Evolutionary conservation across 768 basidiomycete genomes (phyloP).

Genomic region (Russula dissimulans): DNA sequence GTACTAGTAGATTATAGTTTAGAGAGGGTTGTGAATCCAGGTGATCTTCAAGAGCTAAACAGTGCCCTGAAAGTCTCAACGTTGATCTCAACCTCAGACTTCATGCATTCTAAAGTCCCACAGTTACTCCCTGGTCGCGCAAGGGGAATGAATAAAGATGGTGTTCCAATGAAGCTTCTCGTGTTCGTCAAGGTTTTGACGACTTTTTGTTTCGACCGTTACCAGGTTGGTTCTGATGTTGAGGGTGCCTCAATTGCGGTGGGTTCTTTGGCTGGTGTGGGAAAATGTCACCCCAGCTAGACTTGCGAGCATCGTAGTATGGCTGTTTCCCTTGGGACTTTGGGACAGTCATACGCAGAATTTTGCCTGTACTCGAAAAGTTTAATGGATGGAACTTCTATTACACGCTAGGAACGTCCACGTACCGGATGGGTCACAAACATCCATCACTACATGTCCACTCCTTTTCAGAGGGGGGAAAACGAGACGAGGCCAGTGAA

Average conservation of each 20-base stretch:
- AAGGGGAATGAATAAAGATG: not conserved
- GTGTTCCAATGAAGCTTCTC: not conserved
- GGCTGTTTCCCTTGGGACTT: constrained; percentile 93
- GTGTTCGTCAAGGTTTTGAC: not conserved
- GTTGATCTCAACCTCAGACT: not conserved
- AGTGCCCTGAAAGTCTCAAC: not conserved
- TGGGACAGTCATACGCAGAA: constrained; percentile 86
- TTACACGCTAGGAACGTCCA: not conserved
- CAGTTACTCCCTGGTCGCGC: not conserved
- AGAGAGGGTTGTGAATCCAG: not conserved
- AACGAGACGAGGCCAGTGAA: constrained; percentile 83
- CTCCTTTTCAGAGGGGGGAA: constrained; percentile 87
- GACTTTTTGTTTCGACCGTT: constrained; percentile 25
- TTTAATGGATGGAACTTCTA: not conserved
- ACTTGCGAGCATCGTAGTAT: constrained; percentile 92
- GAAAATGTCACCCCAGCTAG: constrained; percentile 90
- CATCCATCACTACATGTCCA: constrained; percentile 87
- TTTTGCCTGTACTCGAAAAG: constrained; percentile 51
- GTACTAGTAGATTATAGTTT: not conserved
- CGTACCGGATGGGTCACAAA: constrained; percentile 74
- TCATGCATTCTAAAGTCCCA: not conserved
- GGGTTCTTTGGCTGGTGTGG: constrained; percentile 80
- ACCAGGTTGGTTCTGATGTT: constrained; percentile 32
- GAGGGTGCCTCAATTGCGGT: constrained; percentile 47
- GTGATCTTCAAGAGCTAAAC: not conserved